Percentiles rank a stretch among this genome's conserved stretches.
Conservation (phyloP, 768 basidiomycete genomes). For the Amanita phalloides region DNA sequence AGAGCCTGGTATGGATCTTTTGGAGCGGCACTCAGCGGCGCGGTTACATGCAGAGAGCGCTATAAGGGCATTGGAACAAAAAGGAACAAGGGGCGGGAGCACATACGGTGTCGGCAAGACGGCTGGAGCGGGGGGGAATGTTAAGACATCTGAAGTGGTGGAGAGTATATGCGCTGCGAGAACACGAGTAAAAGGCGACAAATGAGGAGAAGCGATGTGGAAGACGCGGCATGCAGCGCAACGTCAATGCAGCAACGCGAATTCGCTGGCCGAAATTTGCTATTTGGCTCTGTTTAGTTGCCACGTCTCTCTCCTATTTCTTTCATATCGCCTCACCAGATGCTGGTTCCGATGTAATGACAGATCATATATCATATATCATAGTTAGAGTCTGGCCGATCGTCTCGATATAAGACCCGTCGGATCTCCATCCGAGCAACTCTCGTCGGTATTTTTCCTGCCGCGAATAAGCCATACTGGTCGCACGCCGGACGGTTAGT, state of each 20-base stretch:
- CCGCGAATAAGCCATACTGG: slow-evolving; percentile 75
- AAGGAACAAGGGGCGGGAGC: slow-evolving; percentile 5
- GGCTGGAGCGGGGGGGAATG: slow-evolving; percentile 14
- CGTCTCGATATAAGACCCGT: slow-evolving; percentile 39
- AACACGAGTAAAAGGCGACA: slow-evolving; percentile 48
- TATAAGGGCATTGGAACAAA: slow-evolving; percentile 21
- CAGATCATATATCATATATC: slow-evolving; percentile 33
- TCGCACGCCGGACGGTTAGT: slow-evolving; percentile 65
- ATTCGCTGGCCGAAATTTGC: slow-evolving; percentile 18
- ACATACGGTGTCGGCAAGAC: slow-evolving; percentile 29
- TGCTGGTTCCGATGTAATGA: slow-evolving; percentile 57
- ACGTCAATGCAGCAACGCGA: too few species aligned
- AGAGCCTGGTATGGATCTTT: slow-evolving; percentile 91
- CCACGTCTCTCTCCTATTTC: slow-evolving; percentile 38
- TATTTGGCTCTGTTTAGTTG: slow-evolving; percentile 24
- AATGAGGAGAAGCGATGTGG: slow-evolving; percentile 42
- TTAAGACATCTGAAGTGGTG: slow-evolving; percentile 26
- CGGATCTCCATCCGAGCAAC: slow-evolving; percentile 16
- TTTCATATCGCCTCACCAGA: slow-evolving; percentile 14
- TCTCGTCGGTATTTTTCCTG: slow-evolving; percentile 73
- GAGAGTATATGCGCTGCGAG: slow-evolving; percentile 31
- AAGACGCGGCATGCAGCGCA: slow-evolving; percentile 25
- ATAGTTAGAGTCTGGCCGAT: slow-evolving; percentile 69
- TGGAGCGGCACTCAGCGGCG: slow-evolving; percentile 36
- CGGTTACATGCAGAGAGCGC: slow-evolving; percentile 71